Evolutionary conservation across 2,329 filamentous ascomycete species (phyloP), one percentile per base, ranked within the genome.

Genomic region (Chrysoporthe cubensis): DNA sequence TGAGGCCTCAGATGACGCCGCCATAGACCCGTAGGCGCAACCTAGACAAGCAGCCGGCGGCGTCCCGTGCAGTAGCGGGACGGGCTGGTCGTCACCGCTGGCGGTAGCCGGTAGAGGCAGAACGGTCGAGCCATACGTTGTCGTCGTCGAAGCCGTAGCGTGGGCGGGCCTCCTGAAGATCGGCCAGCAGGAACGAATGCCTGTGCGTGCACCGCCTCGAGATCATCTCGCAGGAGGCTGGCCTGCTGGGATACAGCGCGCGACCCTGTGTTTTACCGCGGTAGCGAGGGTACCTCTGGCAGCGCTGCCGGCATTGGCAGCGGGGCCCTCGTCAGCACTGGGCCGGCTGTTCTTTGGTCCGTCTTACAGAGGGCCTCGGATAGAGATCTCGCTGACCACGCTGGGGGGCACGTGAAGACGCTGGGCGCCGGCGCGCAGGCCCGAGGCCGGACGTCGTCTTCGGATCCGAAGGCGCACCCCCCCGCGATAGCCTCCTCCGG

Each of bases 281-380:
- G 37, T 40, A 40, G 37, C 37, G 37, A 40, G 9, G 26, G 26
- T 26, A 26, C 26, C 26, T 26, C 26, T 26, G 26, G 37, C 37
- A 40, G 37, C 6, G 37, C 37, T 40, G 37, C 37, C 2, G 9
- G n/a, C 4, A 37, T 11, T 16, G 52, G 4, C 34, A 40, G 54
- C 18, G 21, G 21, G 57, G 40, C 37, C 32, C 13, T 21, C n/a
- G 34, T 60, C 42, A 34, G 42, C 59, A 34, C 43, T 21, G 43
- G 26, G 16, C 11, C 62, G 62, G 62, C 62, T 26, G 40, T 57
- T 57, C 62, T 59, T 65, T 65, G 62, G 54, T 59, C 62, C 62
- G 62, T 65, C 62, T 65, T 58, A 65, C 52, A 50, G 6, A 11
- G 9, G 8, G 2, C 21, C 21, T 34, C 59, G 26, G n/a, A 5